A percentile compares a stretch with the other conserved stretches of the same genome.
Conservation (phyloP, 345 rosid species). For the Hirschfeldia incana region DNA sequence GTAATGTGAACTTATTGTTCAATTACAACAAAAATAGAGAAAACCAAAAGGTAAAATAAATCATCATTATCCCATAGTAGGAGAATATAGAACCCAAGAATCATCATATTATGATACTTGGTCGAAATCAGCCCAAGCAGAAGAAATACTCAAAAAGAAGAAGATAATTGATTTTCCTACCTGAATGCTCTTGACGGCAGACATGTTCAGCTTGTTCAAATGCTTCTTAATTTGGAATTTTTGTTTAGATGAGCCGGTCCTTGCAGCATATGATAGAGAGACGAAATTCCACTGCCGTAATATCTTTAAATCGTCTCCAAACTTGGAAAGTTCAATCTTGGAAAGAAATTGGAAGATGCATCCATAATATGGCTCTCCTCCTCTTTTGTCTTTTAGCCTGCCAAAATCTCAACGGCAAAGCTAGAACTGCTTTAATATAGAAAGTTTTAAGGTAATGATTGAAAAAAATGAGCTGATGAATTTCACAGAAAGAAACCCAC, state of each 20-base stretch:
- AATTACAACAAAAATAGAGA: too few species aligned
- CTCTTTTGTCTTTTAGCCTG: too few species aligned
- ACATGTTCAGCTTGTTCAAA: constrained; percentile 84
- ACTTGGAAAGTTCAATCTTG: too few species aligned
- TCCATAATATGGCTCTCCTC: too few species aligned
- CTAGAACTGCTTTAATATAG: too few species aligned
- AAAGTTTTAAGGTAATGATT: too few species aligned
- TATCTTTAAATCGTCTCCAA: too few species aligned
- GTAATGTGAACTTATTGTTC: neutral
- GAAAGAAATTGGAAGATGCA: too few species aligned
- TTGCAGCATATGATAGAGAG: constrained; percentile 53
- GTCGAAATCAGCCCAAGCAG: neutral
- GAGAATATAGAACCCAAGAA: neutral
- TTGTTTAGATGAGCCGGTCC: constrained; percentile 65
- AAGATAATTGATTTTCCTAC: constrained; percentile 24
- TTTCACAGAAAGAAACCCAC: too few species aligned
- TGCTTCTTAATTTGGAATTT: constrained; percentile 74
- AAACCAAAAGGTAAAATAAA: neutral
- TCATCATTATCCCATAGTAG: neutral
- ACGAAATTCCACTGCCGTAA: constrained; percentile 48
- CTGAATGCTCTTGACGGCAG: constrained; percentile 79
- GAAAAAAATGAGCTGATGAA: too few species aligned
- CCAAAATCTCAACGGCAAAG: too few species aligned
- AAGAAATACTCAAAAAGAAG: neutral
- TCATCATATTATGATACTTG: neutral